phyloP scores from a whole-genome alignment of 257 asterid species.

The Lithospermum erythrorhizon region DNA sequence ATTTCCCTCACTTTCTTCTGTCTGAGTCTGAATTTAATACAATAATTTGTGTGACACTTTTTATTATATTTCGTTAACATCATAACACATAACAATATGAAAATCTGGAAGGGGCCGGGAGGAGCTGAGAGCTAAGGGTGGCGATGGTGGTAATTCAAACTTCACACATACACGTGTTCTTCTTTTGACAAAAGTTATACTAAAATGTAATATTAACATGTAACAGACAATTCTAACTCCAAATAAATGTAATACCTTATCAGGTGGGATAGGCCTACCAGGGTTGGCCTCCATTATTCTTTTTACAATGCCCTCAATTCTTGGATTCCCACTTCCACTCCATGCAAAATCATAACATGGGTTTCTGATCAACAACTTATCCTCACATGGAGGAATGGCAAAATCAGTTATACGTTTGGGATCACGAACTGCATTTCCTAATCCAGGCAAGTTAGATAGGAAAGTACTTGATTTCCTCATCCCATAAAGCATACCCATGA shows the following conservation, averaged over 20 bases:
- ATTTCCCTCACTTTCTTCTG: too few species aligned
- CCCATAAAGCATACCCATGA: constrained; percentile 19
- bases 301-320: constrained; percentile 18
- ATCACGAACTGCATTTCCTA: constrained; percentile 10
- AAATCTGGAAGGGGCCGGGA: too few species aligned
- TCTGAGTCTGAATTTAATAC: too few species aligned
- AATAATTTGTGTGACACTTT: too few species aligned
- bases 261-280: constrained; percentile 18
- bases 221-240: too few species aligned
- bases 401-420: constrained; percentile 14
- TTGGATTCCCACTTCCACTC: constrained; percentile 25
- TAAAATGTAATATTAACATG: too few species aligned
- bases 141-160: too few species aligned
- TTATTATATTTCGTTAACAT: too few species aligned
- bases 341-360: constrained; percentile 35
- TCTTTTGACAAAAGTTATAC: too few species aligned
- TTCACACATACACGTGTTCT: too few species aligned
- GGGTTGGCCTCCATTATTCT: constrained; percentile 25
- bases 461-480: constrained; percentile 6
- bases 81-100: too few species aligned
- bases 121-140: too few species aligned
- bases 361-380: constrained; percentile 18
- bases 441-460: neutral
- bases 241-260: constrained; percentile 11
- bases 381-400: constrained; percentile 32